Evolutionary conservation across 176 grass and related monocot genomes (phyloP).

Genomic region (Pharus latifolius): DNA sequence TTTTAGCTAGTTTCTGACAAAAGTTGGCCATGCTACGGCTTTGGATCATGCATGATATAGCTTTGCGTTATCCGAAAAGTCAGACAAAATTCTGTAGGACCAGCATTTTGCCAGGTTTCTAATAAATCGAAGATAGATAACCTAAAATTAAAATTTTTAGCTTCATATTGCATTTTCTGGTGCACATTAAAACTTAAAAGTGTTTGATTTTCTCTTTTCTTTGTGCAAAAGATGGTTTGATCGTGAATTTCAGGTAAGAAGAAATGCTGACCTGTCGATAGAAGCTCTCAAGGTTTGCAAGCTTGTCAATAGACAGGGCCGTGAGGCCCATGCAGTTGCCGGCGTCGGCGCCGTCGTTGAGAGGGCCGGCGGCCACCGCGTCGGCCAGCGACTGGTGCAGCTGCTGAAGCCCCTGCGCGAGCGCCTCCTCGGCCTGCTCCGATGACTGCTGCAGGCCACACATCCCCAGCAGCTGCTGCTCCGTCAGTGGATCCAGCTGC

Average conservation of each 20-base stretch:
- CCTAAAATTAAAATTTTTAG: neutral
- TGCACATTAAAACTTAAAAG: neutral
- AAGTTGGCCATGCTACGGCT: neutral
- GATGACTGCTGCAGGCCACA: constrained; percentile 66
- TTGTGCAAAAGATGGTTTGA: neutral
- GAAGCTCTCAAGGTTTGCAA: constrained; percentile 67
- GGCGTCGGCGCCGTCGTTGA: constrained; percentile 34
- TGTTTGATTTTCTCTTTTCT: neutral
- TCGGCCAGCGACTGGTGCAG: constrained; percentile 56
- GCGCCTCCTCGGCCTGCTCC: constrained; percentile 78
- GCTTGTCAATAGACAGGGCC: constrained; percentile 54
- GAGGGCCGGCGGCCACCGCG: constrained; percentile 42
- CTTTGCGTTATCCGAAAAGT: constrained; percentile 8
- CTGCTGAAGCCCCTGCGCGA: constrained; percentile 62
- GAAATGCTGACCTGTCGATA: constrained; percentile 53
- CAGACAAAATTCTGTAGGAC: constrained; percentile 1
- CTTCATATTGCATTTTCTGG: neutral
- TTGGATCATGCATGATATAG: neutral
- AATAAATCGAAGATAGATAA: neutral
- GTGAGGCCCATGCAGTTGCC: constrained; percentile 55
- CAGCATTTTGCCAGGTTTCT: neutral
- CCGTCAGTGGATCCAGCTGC: constrained; percentile 70
- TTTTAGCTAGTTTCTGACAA: neutral
- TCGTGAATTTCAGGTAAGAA: neutral
- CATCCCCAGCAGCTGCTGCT: constrained; percentile 73